Evolutionary conservation across 345 rosid genomes (phyloP), one percentile per base, ranked within the genome.

Genomic region (Litchi chinensis): DNA sequence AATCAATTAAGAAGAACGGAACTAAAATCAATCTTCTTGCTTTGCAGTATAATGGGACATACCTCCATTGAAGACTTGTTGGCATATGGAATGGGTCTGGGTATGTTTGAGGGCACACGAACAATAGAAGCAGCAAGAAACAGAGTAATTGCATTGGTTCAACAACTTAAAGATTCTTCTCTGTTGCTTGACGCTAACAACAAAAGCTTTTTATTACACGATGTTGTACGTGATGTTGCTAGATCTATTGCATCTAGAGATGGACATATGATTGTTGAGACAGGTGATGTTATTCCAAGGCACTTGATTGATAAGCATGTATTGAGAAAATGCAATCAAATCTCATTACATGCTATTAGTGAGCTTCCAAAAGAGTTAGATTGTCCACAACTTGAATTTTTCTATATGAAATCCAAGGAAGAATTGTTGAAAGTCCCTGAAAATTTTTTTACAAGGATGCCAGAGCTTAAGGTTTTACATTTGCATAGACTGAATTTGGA

Each of bases 11-110:
- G 3, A 9, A 46, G 78, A 2, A 63, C 82, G 4, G 85, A 82
- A 18, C 68, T 82, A 0, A 82, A 82, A 52, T 64, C 76, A 10
- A 24, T 81, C n/a, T 87, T 87, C 65, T 54, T 78, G 54, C 76
- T 82, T 48, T 87, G 77, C 41, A 68, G 74, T 43, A 69, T 28
- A 24, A 40, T 73, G 44, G 50, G 50, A 44, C 48, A 62, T 6
- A 9, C 19, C 40, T 41, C 3, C 10, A 41, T 74, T 12, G n/a
- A 4, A 0, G 78, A 80, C 64, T 54, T 87, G 80, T 22, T 85
- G 67, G 66, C 66, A 39, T 79, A 81, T 65, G 11, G 73, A 12
- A 15, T 74, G 32, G 87, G 87, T 1, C 48, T 74, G 83, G 80
- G 78, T 22, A 57, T 81, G 28, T 81, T 81, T 74, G n/a, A 21